A percentile compares a stretch with the other conserved stretches of the same genome.
Conservation (phyloP, 257 asterid species). For the Ilex asprella region DNA sequence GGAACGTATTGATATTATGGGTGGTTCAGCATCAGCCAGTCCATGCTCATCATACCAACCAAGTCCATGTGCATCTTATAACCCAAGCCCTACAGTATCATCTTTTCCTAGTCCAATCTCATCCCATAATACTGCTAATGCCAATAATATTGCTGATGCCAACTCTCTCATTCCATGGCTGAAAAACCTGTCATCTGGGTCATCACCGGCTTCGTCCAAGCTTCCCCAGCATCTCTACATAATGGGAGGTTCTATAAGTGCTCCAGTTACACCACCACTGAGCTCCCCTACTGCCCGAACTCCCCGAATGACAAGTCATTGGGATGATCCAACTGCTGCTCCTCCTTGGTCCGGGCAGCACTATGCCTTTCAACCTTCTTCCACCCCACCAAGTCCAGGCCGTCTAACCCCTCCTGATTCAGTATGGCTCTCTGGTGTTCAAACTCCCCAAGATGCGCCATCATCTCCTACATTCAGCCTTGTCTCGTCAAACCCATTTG, state of each 20-base stretch:
- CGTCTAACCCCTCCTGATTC: constrained; percentile 81
- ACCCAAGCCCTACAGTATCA: constrained; percentile 83
- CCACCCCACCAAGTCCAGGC: constrained; percentile 86
- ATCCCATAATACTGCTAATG: constrained; percentile 43
- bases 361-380: constrained; percentile 60
- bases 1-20: constrained; percentile 55
- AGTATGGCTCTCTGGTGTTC: constrained; percentile 92
- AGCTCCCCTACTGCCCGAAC: constrained; percentile 88
- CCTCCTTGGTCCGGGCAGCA: constrained; percentile 68
- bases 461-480: constrained; percentile 93
- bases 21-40: constrained; percentile 60
- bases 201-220: constrained; percentile 55
- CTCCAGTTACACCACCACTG: constrained; percentile 95
- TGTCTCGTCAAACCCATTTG: constrained; percentile 72
- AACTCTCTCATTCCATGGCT: constrained; percentile 98
- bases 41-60: constrained; percentile 83
- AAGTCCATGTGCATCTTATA: constrained; percentile 75
- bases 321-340: constrained; percentile 54
- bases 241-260: constrained; percentile 88
- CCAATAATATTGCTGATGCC: constrained; percentile 45
- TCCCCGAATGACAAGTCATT: constrained; percentile 65
- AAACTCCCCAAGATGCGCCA: constrained; percentile 80
- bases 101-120: constrained; percentile 74
- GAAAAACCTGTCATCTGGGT: constrained; percentile 73
- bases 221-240: constrained; percentile 66